Percentiles rank a stretch among this genome's conserved stretches.
These are phyloP conservation scores for Arthrobotrys iridis DNA, from an alignment of 2,329 filamentous ascomycete species.

Conservation along the genomic window DNA sequence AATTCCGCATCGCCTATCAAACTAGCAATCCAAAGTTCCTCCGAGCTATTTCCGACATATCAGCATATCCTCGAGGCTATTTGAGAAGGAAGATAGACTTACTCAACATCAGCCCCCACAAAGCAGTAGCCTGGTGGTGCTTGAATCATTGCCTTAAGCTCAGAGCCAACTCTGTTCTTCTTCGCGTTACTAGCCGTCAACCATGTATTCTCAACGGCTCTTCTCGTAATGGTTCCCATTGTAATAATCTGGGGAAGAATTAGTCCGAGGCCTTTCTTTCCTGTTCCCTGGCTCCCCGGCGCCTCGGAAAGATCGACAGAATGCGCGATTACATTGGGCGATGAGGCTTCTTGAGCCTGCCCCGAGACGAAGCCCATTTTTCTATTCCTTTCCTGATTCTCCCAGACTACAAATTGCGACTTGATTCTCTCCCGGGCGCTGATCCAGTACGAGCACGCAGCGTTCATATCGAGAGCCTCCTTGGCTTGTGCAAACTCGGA, in stretches of 20 bases:
- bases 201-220: constrained; percentile 98
- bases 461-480: constrained; percentile 97
- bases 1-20: constrained; percentile 94
- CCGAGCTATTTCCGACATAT: constrained; percentile 66
- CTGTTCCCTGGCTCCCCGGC: constrained; percentile 39
- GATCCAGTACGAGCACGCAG: constrained; percentile 99
- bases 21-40: constrained; percentile 98
- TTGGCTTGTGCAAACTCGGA: constrained; percentile 92
- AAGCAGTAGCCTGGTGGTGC: constrained; percentile 91
- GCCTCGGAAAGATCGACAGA: not conserved
- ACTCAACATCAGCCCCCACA: constrained; percentile 93
- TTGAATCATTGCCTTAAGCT: constrained; percentile 95
- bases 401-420: constrained; percentile 94
- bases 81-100: constrained; percentile 6
- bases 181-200: constrained; percentile 97
- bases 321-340: not conserved
- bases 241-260: constrained; percentile 96
- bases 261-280: constrained; percentile 70
- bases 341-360: constrained; percentile 48
- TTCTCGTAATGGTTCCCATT: constrained; percentile 95
- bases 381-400: constrained; percentile 63
- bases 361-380: constrained; percentile 56
- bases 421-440: constrained; percentile 91
- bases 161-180: constrained; percentile 91
- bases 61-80: not conserved